phyloP scores from a whole-genome alignment of 2,329 filamentous ascomycete species.

The Allantophomopsis lycopodina region DNA sequence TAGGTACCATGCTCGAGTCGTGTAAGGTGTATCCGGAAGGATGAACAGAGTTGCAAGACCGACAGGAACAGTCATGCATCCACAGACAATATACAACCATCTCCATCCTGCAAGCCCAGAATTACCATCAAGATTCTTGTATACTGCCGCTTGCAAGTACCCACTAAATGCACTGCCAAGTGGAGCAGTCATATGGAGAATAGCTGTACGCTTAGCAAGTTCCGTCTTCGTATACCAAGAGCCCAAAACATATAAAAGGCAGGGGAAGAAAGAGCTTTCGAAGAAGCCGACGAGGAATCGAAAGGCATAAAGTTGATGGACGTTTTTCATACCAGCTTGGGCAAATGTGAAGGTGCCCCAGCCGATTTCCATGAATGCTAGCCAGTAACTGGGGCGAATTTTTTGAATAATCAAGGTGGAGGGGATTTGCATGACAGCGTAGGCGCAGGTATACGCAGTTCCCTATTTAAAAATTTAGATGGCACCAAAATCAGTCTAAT shows the following conservation, averaged over 20 bases:
- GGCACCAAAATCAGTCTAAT: conserved; percentile 30
- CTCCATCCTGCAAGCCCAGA: conserved; percentile 31
- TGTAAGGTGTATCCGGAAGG: conserved; percentile 39
- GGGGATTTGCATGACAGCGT: conserved; percentile 7
- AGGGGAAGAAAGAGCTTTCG: conserved; percentile 11
- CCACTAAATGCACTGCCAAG: conserved; percentile 31
- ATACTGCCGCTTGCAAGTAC: conserved; percentile 26
- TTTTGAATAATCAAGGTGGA: conserved; percentile 9
- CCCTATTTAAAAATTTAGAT: conserved; percentile 2
- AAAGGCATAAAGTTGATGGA: conserved; percentile 24
- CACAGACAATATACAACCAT: conserved; percentile 45
- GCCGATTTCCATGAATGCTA: conserved; percentile 9
- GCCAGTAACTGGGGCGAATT: conserved; percentile 11
- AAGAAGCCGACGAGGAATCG: conserved; percentile 28
- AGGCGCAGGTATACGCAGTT: conserved; percentile 6
- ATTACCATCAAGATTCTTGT: conserved; percentile 22
- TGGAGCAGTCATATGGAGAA: conserved; percentile 37
- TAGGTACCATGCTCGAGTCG: conserved; percentile 21
- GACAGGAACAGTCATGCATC: conserved; percentile 32
- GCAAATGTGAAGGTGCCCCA: conserved; percentile 13
- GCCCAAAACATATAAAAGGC: conserved; percentile 26
- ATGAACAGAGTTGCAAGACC: conserved; percentile 32
- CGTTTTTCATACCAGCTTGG: conserved; percentile 15
- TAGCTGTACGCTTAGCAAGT: conserved; percentile 37
- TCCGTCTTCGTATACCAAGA: conserved; percentile 28